Conservation (phyloP, 148 eudicot species). For the Chenopodium formosanum region DNA sequence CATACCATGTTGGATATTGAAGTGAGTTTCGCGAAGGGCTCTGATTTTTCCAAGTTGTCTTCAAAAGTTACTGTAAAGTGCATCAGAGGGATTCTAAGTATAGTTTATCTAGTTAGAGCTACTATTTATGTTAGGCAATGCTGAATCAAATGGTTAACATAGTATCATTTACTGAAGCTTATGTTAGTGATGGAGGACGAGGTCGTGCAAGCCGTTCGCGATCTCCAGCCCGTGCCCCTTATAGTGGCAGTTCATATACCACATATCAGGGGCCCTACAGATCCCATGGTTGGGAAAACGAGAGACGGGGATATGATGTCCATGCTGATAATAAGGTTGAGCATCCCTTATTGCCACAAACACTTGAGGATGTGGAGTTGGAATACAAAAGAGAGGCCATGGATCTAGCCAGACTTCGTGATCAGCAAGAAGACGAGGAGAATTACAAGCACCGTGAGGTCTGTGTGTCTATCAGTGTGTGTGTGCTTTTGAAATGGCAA, state of each 20-base stretch:
- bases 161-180: constrained; percentile 94
- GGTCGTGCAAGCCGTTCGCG: constrained; percentile 77
- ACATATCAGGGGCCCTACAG: constrained; percentile 55
- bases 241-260: constrained; percentile 53
- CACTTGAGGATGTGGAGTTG: constrained; percentile 81
- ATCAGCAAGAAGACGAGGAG: constrained; percentile 90
- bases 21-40: constrained; percentile 72
- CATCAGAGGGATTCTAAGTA: constrained; percentile 55
- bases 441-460: constrained; percentile 92
- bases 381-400: constrained; percentile 75
- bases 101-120: constrained; percentile 62
- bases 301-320: constrained; percentile 55
- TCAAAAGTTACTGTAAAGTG: constrained; percentile 49
- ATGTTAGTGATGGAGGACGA: constrained; percentile 85
- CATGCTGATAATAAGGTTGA: constrained; percentile 52
- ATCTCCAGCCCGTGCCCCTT: constrained; percentile 75
- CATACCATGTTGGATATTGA: constrained; percentile 78
- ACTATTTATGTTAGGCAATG: constrained; percentile 49
- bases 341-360: constrained; percentile 41
- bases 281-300: constrained; percentile 67
- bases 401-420: constrained; percentile 73
- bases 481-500: no score
- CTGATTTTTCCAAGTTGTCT: constrained; percentile 61
- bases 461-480: background rate
- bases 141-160: constrained; percentile 66